Conservation (phyloP, 768 basidiomycete species). For the Lentinula edodes region DNA sequence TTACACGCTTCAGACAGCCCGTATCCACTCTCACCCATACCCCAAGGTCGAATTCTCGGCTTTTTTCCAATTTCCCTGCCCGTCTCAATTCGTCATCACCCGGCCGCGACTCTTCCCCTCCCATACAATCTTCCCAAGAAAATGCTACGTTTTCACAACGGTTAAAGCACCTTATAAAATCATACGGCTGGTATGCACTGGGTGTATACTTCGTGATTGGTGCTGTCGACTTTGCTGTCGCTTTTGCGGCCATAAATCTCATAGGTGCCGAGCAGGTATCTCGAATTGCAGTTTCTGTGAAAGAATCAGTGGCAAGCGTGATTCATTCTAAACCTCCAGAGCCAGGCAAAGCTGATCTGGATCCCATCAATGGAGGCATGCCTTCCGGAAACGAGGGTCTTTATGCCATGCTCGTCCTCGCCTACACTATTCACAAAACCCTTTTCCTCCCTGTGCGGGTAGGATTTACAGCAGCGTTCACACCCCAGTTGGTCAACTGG, state of each 20-base stretch:
- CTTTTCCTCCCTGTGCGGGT: conserved; percentile 84
- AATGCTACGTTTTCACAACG: conserved; percentile 60
- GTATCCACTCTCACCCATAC: conserved; percentile 19
- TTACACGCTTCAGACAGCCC: conserved; percentile 28
- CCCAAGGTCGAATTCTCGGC: conserved; percentile 31
- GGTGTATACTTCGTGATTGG: conserved; percentile 80
- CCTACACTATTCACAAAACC: conserved; percentile 96
- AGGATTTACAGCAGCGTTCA: conserved; percentile 81
- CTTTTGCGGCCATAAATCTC: conserved; percentile 79
- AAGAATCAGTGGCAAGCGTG: conserved; percentile 38
- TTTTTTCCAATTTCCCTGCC: conserved; percentile 44
- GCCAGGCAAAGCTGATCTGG: conserved; percentile 62
- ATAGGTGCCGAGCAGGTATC: conserved; percentile 90
- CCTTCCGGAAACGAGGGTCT: conserved; percentile 61
- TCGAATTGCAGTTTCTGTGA: conserved; percentile 53
- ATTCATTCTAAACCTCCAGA: conserved; percentile 53
- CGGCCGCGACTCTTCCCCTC: conserved; percentile 22
- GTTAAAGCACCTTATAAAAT: conserved; percentile 78
- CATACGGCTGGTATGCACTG: conserved; percentile 95
- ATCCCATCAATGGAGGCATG: conserved; percentile 27
- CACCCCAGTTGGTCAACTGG: conserved; percentile 85
- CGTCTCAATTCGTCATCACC: conserved; percentile 38
- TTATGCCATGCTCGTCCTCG: conserved; percentile 89
- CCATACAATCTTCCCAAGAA: conserved; percentile 27
- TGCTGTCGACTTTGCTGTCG: conserved; percentile 75